Percentiles rank a stretch among this genome's conserved stretches.
These are phyloP conservation scores for Penicillium robsamsonii DNA, from an alignment of 495 filamentous ascomycete species.

Conservation along the genomic window DNA sequence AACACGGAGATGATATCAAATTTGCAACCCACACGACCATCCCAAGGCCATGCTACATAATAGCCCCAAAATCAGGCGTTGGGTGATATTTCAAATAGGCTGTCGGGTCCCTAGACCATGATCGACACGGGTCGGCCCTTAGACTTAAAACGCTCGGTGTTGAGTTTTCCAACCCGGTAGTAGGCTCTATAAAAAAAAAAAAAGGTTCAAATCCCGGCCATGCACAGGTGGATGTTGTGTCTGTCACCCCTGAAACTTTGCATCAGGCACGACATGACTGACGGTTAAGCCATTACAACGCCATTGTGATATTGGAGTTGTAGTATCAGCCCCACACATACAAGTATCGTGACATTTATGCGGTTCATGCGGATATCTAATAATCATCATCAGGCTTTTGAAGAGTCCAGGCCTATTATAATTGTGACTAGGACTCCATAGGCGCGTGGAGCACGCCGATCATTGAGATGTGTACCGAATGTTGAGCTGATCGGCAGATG, in stretches of 20 bases:
- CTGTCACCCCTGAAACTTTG: conserved; percentile 4
- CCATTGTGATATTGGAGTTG: not conserved
- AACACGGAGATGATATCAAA: not conserved
- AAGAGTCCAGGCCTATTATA: not conserved
- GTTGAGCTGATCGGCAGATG: not conserved
- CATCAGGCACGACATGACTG: not conserved
- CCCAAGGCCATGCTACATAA: not conserved
- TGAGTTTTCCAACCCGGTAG: not conserved
- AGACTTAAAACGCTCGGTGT: not conserved
- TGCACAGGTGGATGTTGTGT: not conserved
- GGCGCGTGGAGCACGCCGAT: not conserved
- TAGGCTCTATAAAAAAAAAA: not conserved
- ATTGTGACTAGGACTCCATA: not conserved
- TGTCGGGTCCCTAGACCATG: too few relatives aligned
- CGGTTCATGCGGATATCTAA: not conserved
- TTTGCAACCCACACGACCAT: not conserved
- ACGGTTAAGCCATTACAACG: not conserved
- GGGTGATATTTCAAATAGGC: not conserved
- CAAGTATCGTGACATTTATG: not conserved
- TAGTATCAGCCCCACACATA: not conserved
- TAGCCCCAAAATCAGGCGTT: not conserved
- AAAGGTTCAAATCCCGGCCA: not conserved
- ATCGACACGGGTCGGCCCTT: conserved; percentile 13
- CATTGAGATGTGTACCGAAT: not conserved
- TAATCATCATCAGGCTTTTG: not conserved